Evolutionary conservation across 1,284 basidiomycete genomes (phyloP).

Genomic region (Puccinia coronata): DNA sequence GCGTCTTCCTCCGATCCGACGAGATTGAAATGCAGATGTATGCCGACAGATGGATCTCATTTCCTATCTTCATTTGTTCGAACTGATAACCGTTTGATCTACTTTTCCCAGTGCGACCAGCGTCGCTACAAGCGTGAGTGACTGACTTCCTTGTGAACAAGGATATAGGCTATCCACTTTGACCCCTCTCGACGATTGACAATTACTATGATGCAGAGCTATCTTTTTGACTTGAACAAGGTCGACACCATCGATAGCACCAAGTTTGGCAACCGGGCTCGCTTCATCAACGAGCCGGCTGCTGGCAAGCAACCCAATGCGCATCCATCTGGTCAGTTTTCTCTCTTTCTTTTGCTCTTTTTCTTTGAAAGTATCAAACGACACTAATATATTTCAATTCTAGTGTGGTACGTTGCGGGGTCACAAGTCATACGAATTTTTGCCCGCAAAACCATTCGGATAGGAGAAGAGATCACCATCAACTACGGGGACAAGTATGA

Average conservation of each 20-base stretch:
- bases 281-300: constrained; percentile 29
- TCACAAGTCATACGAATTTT: constrained; percentile 23
- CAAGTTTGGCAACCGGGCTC: constrained; percentile 32
- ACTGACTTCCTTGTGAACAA: not conserved
- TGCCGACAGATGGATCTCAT: not conserved
- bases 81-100: too few relatives aligned
- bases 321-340: constrained; percentile 8
- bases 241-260: not conserved
- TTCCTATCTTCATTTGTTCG: not conserved
- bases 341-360: not conserved
- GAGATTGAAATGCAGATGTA: constrained; percentile 11
- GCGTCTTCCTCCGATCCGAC: constrained; percentile 20
- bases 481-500: constrained; percentile 10
- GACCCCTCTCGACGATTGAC: not conserved
- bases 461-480: constrained; percentile 25
- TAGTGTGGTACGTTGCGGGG: constrained; percentile 34
- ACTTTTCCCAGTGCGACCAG: not conserved
- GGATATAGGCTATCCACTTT: not conserved
- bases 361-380: not conserved
- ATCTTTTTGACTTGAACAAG: constrained; percentile 20
- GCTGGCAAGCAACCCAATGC: not conserved
- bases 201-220: not conserved
- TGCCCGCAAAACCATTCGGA: not conserved
- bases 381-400: not conserved
- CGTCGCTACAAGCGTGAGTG: constrained; percentile 10